A percentile compares a stretch with the other conserved stretches of the same genome.
These are phyloP conservation scores for Yamadazyma atmosphaerica DNA, from an alignment of 1,139 yeast genomes.

Conservation along the genomic window DNA sequence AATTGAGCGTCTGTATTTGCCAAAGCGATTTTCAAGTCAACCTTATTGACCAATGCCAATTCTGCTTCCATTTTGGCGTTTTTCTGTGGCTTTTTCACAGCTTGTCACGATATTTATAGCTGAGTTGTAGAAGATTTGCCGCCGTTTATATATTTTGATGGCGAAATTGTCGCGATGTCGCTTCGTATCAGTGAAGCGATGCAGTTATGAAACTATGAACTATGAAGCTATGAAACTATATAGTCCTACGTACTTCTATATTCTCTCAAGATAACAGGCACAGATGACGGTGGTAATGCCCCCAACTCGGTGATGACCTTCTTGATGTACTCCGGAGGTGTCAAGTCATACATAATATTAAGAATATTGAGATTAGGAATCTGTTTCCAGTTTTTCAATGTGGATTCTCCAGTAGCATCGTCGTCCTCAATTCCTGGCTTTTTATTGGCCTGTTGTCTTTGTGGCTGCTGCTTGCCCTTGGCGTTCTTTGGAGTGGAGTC, in stretches of 20 bases:
- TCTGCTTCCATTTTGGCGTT: slow-evolving; percentile 49
- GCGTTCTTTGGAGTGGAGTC: slow-evolving; percentile 17
- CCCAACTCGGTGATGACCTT: slow-evolving; percentile 97
- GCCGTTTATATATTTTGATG: too few species aligned
- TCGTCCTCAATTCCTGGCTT: slow-evolving; percentile 16
- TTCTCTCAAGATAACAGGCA: slow-evolving; percentile 93
- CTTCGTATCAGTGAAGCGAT: too few species aligned
- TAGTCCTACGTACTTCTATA: slow-evolving; percentile 59
- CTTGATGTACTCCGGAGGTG: slow-evolving; percentile 91
- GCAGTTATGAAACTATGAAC: too few species aligned
- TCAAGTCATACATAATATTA: slow-evolving; percentile 87
- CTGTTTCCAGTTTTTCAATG: slow-evolving; percentile 65
- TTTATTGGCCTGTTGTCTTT: too few species aligned
- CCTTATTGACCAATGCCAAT: slow-evolving; percentile 63
- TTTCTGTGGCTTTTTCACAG: too few species aligned
- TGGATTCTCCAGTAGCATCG: slow-evolving; percentile 21
- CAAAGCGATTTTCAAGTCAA: slow-evolving; percentile 80
- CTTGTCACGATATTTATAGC: too few species aligned
- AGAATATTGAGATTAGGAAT: slow-evolving; percentile 67
- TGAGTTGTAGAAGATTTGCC: too few species aligned
- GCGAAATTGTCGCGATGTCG: too few species aligned
- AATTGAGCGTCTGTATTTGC: slow-evolving; percentile 70
- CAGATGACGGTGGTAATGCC: slow-evolving; percentile 94
- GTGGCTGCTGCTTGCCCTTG: slow-evolving; percentile 18
- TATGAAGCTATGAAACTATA: too few species aligned